phyloP scores from a whole-genome alignment of 2,329 filamentous ascomycete species.

The Aspergillus carbonarius region DNA sequence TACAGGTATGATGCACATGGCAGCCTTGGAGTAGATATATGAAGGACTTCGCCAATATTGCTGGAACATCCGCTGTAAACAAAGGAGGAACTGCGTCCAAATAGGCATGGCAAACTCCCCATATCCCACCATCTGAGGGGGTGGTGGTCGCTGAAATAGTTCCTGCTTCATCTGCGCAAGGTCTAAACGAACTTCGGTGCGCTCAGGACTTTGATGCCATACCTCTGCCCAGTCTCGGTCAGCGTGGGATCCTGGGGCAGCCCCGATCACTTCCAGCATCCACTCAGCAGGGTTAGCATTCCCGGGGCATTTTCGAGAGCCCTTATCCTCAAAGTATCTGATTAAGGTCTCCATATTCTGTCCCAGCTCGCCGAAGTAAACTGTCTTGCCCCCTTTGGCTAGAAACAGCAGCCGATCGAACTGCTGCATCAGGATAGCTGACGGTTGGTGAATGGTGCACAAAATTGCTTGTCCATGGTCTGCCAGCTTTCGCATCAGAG shows the following conservation, averaged over 20 bases:
- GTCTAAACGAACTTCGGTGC: slow-evolving; percentile 48
- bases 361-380: slow-evolving; percentile 67
- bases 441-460: slow-evolving; percentile 92
- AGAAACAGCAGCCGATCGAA: slow-evolving; percentile 66
- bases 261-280: slow-evolving; percentile 60
- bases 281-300: slow-evolving; percentile 67
- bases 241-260: slow-evolving; percentile 60
- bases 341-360: slow-evolving; percentile 56
- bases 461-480: slow-evolving; percentile 88
- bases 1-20: slow-evolving; percentile 67
- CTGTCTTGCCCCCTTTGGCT: slow-evolving; percentile 61
- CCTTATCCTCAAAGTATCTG: slow-evolving; percentile 63
- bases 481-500: slow-evolving; percentile 81
- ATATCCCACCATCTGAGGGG: slow-evolving; percentile 54
- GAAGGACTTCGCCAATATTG: slow-evolving; percentile 87
- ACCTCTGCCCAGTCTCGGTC: slow-evolving; percentile 62
- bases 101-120: slow-evolving; percentile 79
- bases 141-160: slow-evolving; percentile 29
- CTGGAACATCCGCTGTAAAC: slow-evolving; percentile 73
- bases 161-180: slow-evolving; percentile 42
- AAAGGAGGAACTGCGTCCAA: slow-evolving; percentile 62
- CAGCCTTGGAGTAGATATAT: slow-evolving; percentile 80
- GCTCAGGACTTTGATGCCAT: slow-evolving; percentile 59
- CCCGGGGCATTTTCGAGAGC: slow-evolving; percentile 57
- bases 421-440: slow-evolving; percentile 84